A percentile compares a stretch with the other conserved stretches of the same genome.
Conservation (phyloP, 75 land plant species). For the Sequoia sempervirens region DNA sequence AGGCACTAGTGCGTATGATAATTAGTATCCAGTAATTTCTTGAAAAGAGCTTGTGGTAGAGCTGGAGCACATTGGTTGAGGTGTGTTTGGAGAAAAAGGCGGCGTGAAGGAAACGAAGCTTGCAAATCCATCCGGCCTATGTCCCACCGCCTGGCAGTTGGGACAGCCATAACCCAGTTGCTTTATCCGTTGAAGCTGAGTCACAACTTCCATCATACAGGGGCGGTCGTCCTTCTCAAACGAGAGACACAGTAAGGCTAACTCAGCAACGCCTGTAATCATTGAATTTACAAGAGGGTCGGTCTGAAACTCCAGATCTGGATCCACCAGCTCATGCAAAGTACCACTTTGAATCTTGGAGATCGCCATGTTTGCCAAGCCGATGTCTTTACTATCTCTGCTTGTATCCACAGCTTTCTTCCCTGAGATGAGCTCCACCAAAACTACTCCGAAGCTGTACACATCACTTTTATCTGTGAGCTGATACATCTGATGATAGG, state of each 20-base stretch:
- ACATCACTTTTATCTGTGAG: slow-evolving; percentile 26
- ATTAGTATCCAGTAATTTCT: not conserved
- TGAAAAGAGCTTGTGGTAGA: not conserved
- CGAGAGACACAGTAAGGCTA: not conserved
- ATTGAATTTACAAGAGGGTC: not conserved
- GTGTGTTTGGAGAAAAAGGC: not conserved
- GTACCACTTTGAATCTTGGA: slow-evolving; percentile 6
- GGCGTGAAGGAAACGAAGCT: not conserved
- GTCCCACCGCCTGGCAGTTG: not conserved
- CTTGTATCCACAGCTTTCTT: slow-evolving; percentile 12
- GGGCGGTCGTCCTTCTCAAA: slow-evolving; percentile 1
- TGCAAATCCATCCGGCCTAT: not conserved
- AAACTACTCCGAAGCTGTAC: slow-evolving; percentile 35
- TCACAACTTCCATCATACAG: not conserved
- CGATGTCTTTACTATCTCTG: not conserved
- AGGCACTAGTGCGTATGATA: too few relatives aligned
- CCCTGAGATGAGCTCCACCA: slow-evolving; percentile 27
- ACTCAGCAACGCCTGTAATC: not conserved
- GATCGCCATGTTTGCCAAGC: slow-evolving; percentile 7
- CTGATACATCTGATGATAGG: slow-evolving; percentile 22
- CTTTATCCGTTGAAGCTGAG: not conserved
- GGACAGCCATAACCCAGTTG: not conserved
- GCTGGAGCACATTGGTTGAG: not conserved
- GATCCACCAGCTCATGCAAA: slow-evolving; percentile 12
- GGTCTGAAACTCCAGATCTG: not conserved